Evolutionary conservation across 169 alveolate species (phyloP), one percentile per base, ranked within the genome.

Genomic region (Plasmodium gallinaceum): DNA sequence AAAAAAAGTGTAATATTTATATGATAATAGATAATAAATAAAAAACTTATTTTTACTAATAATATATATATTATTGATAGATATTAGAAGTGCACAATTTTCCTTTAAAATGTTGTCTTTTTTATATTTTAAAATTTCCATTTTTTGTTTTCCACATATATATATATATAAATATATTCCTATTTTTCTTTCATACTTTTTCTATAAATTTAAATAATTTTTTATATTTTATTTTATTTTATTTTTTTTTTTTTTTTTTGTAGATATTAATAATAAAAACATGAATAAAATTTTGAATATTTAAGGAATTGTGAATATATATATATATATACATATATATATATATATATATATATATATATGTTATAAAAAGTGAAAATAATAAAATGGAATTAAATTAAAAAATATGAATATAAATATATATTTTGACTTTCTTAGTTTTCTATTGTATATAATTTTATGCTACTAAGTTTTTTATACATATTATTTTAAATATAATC

Each of bases 31-130:
- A 58, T 8, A n/a, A n/a, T n/a, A n/a, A n/a, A n/a, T n/a, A n/a
- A n/a, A n/a, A n/a, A n/a, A 58, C 18, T 58, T n/a, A 18, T 22
- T 2, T 58, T 58, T 58, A 0, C 66, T 58, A 58, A 58, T 14
- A 18, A 58, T 58, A 18, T 16, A 54, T 12, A 18, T 0, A 16
- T 22, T 58, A 48, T 48, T 2, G 58, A 48, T 58, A 18, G n/a
- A n/a, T n/a, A 16, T n/a, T 12, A 58, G 18, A 58, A 58, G 66
- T 58, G 66, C 66, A 58, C 66, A 58, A 12, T 58, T 14, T 20
- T 22, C 37, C 66, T 18, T 58, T 0, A 9, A 18, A 58, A 12
- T 58, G 37, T 18, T 58, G 66, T 58, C 66, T 58, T 58, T 22
- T 58, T 16, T 58, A 58, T 20, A 58, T 22, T 16, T 5, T 22